Evolutionary conservation across 2,329 filamentous ascomycete species (phyloP).

Genomic region (Acephala macrosclerotiorum): DNA sequence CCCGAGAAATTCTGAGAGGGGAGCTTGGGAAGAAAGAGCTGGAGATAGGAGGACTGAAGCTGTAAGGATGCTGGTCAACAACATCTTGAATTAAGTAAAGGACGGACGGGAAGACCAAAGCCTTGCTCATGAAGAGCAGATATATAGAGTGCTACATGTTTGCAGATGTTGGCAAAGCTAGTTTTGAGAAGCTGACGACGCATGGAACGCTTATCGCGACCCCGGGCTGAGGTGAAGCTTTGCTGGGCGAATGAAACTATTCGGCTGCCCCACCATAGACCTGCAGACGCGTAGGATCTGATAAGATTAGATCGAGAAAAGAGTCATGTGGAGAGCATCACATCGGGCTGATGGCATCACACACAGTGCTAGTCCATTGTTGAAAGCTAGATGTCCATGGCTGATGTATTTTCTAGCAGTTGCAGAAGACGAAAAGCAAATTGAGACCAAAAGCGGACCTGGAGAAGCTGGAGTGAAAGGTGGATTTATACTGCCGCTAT

Average conservation of each 20-base stretch:
- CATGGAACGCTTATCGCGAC: slow-evolving; percentile 9
- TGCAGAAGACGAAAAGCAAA: too few species aligned
- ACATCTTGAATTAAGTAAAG: background rate
- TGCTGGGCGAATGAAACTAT: background rate
- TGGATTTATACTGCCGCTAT: too few species aligned
- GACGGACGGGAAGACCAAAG: background rate
- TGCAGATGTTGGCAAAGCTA: background rate
- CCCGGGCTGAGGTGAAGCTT: background rate
- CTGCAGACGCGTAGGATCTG: background rate
- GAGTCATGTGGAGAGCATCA: background rate
- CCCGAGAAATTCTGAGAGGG: background rate
- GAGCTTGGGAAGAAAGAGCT: background rate
- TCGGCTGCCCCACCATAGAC: background rate
- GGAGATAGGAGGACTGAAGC: background rate
- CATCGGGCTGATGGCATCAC: too few species aligned
- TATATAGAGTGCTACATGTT: slow-evolving; percentile 6
- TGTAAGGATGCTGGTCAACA: slow-evolving; percentile 1
- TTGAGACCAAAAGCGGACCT: too few species aligned
- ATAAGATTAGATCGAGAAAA: slow-evolving; percentile 6
- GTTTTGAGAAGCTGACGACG: slow-evolving; percentile 8
- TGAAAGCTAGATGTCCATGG: too few species aligned
- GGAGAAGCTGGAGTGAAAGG: too few species aligned
- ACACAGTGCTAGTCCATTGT: too few species aligned
- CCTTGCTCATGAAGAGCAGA: background rate
- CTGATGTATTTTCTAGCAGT: too few species aligned